Conservation (phyloP, 306 rosid genomes). For the Clitoria ternatea region DNA sequence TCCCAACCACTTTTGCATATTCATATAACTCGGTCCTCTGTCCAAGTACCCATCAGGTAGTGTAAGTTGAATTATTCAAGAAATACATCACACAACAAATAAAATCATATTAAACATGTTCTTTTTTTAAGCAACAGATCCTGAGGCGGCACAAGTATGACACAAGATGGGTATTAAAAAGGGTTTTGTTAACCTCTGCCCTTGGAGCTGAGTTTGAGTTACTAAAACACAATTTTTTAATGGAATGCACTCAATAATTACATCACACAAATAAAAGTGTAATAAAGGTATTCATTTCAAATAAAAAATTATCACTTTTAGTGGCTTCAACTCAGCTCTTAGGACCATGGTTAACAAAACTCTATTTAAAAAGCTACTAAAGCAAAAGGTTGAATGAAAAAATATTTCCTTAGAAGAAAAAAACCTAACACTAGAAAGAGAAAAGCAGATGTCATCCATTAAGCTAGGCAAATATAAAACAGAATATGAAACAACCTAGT, state of each 20-base stretch:
- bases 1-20: slow-evolving; percentile 88
- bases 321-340: too few relatives aligned
- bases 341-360: too few relatives aligned
- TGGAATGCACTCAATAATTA: too few relatives aligned
- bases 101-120: background rate
- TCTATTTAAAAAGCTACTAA: background rate
- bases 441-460: background rate
- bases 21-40: slow-evolving; percentile 95
- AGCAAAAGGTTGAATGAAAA: background rate
- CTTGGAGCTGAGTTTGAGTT: too few relatives aligned
- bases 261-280: too few relatives aligned
- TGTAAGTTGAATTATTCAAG: slow-evolving; percentile 1
- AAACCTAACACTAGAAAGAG: background rate
- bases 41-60: slow-evolving; percentile 33
- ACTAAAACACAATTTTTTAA: too few relatives aligned
- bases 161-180: background rate
- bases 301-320: too few relatives aligned
- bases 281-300: too few relatives aligned
- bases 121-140: background rate
- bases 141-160: background rate
- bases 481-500: background rate
- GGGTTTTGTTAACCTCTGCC: too few relatives aligned
- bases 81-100: background rate
- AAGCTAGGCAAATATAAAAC: background rate
- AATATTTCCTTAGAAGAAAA: background rate